Conservation (phyloP, 2,329 filamentous ascomycete species). For the Monosporascus sp. region DNA sequence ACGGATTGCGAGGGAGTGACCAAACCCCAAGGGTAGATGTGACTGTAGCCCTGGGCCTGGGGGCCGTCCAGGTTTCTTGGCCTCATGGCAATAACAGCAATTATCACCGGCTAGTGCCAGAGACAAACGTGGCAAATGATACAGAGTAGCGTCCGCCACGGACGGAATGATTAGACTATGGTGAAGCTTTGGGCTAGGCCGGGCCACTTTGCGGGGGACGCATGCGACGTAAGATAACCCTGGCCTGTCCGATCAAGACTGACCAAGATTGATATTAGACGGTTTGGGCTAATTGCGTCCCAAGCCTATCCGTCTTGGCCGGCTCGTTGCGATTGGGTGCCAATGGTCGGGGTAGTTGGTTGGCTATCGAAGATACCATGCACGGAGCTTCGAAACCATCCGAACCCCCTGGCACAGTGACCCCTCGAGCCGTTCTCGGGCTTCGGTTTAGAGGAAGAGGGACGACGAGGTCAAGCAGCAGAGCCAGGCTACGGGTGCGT, state of each 20-base stretch:
- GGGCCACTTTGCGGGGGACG: slow-evolving; percentile 10
- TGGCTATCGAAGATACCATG: neutral
- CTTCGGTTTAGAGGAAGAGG: neutral
- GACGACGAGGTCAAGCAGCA: neutral
- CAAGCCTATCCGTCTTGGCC: neutral
- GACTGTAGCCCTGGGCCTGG: neutral
- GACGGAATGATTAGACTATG: slow-evolving; percentile 7
- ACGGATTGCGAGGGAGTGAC: slow-evolving; percentile 9
- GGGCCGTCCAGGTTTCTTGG: slow-evolving; percentile 9
- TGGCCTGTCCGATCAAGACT: neutral
- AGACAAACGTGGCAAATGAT: slow-evolving; percentile 1
- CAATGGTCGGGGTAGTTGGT: neutral
- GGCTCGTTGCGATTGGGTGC: neutral
- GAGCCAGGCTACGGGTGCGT: neutral
- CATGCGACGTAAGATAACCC: slow-evolving; percentile 12
- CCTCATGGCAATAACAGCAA: slow-evolving; percentile 8
- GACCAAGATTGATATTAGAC: neutral
- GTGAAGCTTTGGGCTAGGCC: slow-evolving; percentile 10
- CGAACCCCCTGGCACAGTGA: too few relatives aligned
- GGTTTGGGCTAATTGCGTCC: neutral
- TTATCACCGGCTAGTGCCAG: slow-evolving; percentile 9
- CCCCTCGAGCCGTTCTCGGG: neutral
- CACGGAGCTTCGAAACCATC: neutral
- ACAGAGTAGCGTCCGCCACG: neutral
- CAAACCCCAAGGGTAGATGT: slow-evolving; percentile 5